Base-by-base conservation (phyloP, 345 rosid species). In the Odontarrhena argentea region DNA sequence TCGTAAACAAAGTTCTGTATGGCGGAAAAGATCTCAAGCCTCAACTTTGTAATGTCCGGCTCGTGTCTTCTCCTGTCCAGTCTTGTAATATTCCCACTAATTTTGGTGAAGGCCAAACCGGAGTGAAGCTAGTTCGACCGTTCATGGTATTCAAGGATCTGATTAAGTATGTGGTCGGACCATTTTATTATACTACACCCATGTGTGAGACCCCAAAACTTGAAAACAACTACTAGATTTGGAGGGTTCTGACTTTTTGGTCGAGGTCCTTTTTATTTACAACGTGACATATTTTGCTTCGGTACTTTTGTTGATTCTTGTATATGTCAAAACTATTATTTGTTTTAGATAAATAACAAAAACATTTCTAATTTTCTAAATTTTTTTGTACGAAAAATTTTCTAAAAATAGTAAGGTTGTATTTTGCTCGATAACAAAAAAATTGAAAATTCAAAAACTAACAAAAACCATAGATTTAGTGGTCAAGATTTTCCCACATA, bases 121-220 rank as follows among this genome's bases (percentile, higher is more conserved):
- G 97, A 14, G 82, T 85, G 6, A 79, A 84, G 38, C 86, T 91
- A 18, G 26, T 53, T 48, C 67, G 63, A 45, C 94, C 96, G 0
- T 47, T 74, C 9, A 60, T 36, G 8, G 51, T 85, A 7, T 88
- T 80, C 32, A 74, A 78, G 18, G 86, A 87, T 60, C 25, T 73
- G 40, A 67, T 84, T 14, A 76, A 76, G 54, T 88, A 78, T 36
- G 34, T 60, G 18, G 61, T 85, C n/a, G 79, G 74, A 1, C 83
- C 86, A 6, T 80, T 91, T 57, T 91, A 74, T 68, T 85, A 77
- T 66, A 91, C 92, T 5, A 67, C 80, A 34, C 88, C 88, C 1
- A 84, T 85, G 89, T 91, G 94, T 67, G 83, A 84, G 30, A 76
- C 79, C 34, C 92, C 96, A 22, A 11, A 60, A 60, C n/a, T 24